Conservation (phyloP, 2,329 filamentous ascomycete species). For the Ceratocystis cubensis region DNA sequence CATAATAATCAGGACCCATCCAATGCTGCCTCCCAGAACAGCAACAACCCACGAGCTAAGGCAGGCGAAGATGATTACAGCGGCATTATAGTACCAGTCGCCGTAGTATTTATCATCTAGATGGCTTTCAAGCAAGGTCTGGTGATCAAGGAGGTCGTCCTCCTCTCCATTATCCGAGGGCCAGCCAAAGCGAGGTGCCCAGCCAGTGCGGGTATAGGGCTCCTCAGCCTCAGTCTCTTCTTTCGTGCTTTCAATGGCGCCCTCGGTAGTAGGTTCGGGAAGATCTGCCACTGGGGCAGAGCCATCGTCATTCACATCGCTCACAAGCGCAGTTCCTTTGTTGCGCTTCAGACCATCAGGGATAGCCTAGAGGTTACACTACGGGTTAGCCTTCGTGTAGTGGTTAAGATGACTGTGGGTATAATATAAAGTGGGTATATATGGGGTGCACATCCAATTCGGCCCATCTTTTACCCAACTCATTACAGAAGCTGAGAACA, state of each 20-base stretch:
- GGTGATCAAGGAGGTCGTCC: slow-evolving; percentile 69
- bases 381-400: slow-evolving; percentile 1
- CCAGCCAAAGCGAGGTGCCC: slow-evolving; percentile 76
- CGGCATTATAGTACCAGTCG: slow-evolving; percentile 97
- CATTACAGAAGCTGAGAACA: slow-evolving; percentile 21
- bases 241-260: slow-evolving; percentile 45
- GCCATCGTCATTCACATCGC: slow-evolving; percentile 61
- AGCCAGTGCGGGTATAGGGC: slow-evolving; percentile 51
- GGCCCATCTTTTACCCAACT: background rate
- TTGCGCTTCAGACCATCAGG: slow-evolving; percentile 52
- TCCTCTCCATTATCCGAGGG: slow-evolving; percentile 45
- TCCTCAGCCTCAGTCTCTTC: slow-evolving; percentile 42
- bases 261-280: slow-evolving; percentile 58
- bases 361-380: slow-evolving; percentile 36
- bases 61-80: slow-evolving; percentile 86
- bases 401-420: background rate
- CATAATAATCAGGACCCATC: slow-evolving; percentile 90
- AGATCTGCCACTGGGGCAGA: slow-evolving; percentile 60
- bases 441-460: background rate
- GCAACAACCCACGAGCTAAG: slow-evolving; percentile 82
- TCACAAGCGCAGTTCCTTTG: slow-evolving; percentile 58
- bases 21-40: slow-evolving; percentile 77
- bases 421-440: background rate
- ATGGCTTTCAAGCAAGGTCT: slow-evolving; percentile 72
- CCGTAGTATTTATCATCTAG: slow-evolving; percentile 85